Evolutionary conservation across 208 protist species (phyloP).

Genomic region (Borovskyia barvae): DNA sequence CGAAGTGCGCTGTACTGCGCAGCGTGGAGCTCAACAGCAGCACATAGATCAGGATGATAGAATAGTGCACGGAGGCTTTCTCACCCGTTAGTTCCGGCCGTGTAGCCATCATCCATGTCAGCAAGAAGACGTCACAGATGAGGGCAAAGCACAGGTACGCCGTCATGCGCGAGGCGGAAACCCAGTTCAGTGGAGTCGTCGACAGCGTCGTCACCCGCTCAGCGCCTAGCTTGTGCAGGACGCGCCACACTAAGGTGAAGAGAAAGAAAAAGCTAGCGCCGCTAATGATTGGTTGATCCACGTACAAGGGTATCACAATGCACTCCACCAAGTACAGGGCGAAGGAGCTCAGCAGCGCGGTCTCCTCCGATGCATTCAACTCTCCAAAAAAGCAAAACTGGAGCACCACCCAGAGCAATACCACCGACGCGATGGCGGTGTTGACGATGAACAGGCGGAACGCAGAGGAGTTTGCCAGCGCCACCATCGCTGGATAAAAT

Average conservation of each 20-base stretch:
- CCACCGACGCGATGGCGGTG: conserved; percentile 22
- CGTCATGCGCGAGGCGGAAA: conserved; percentile 18
- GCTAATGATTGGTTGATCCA: conserved; percentile 33
- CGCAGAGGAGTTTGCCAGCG: conserved; percentile 58
- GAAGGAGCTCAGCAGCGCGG: conserved; percentile 25
- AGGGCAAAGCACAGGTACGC: conserved; percentile 28
- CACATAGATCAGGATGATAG: conserved; percentile 31
- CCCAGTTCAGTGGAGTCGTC: conserved; percentile 15
- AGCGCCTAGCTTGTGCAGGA: conserved; percentile 62
- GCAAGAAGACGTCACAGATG: conserved; percentile 12
- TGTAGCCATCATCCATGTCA: conserved; percentile 19
- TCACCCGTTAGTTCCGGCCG: conserved; percentile 16
- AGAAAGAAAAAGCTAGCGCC: conserved; percentile 24
- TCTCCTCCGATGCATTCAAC: conserved; percentile 43
- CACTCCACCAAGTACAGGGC: conserved; percentile 64
- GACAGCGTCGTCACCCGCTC: conserved; percentile 50
- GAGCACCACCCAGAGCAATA: conserved; percentile 41
- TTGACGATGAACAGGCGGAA: conserved; percentile 63
- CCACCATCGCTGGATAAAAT: conserved; percentile 60
- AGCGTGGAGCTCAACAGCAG: conserved; percentile 24
- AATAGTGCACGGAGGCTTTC: conserved; percentile 25
- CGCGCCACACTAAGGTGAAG: conserved; percentile 39
- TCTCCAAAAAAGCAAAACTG: conserved; percentile 65
- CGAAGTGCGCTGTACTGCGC: conserved; percentile 24
- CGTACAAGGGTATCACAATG: conserved; percentile 46